Evolutionary conservation across 225 moss, liverwort and hornwort genomes (phyloP).

Genomic region (Neckera pumila): DNA sequence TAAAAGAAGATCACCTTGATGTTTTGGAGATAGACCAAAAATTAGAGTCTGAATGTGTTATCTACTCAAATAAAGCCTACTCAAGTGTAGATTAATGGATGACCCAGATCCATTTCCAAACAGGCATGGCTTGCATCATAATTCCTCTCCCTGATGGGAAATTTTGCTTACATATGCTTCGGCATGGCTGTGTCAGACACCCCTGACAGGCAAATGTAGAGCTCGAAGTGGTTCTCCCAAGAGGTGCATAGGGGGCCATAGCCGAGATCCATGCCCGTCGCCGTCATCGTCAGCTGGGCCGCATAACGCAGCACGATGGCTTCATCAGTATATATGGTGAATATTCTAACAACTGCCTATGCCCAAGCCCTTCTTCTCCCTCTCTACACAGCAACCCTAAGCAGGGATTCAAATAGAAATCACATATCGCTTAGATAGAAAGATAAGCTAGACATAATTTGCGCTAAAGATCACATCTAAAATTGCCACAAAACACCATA

Average conservation of each 20-base stretch:
- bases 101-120: neutral
- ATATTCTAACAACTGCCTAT: slow-evolving; percentile 17
- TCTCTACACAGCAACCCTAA: neutral
- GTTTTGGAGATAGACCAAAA: neutral
- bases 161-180: slow-evolving; percentile 31
- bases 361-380: neutral
- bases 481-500: slow-evolving; percentile 18
- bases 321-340: slow-evolving; percentile 45
- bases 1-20: neutral
- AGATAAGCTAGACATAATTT: slow-evolving; percentile 4
- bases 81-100: neutral
- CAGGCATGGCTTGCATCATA: slow-evolving; percentile 13
- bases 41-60: neutral
- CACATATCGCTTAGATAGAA: neutral
- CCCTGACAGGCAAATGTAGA: slow-evolving; percentile 34
- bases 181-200: slow-evolving; percentile 29
- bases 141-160: slow-evolving; percentile 33
- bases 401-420: slow-evolving; percentile 14
- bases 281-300: slow-evolving; percentile 63
- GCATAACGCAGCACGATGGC: slow-evolving; percentile 59
- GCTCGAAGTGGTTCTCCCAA: slow-evolving; percentile 37
- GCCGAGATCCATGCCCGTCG: slow-evolving; percentile 36
- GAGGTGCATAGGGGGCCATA: slow-evolving; percentile 14
- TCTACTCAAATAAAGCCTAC: neutral
- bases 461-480: slow-evolving; percentile 1